phyloP scores from a whole-genome alignment of 495 filamentous ascomycete genomes.

The Hypoxylon lenormandii region DNA sequence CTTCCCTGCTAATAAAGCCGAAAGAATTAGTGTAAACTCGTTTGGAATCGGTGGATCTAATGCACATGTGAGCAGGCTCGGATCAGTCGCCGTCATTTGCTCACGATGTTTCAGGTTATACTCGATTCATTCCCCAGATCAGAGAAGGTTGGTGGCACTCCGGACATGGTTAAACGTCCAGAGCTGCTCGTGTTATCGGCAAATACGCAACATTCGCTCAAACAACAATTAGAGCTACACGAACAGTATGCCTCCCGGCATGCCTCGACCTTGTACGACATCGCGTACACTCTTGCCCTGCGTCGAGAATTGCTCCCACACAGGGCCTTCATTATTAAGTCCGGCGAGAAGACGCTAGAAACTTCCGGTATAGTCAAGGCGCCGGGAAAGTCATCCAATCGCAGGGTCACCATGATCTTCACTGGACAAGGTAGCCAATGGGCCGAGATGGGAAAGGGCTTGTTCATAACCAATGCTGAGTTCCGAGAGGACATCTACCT shows the following conservation, averaged over 20 bases:
- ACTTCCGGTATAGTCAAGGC: conserved; percentile 23
- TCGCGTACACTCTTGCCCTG: conserved; percentile 52
- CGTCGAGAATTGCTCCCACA: conserved; percentile 47
- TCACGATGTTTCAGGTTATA: conserved; percentile 41
- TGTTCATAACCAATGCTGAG: conserved; percentile 45
- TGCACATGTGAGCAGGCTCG: conserved; percentile 52
- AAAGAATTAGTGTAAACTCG: conserved; percentile 57
- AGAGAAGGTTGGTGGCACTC: neutral
- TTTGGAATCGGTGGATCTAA: conserved; percentile 66
- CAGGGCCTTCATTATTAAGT: conserved; percentile 46
- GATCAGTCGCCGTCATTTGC: neutral
- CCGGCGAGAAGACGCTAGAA: conserved; percentile 22
- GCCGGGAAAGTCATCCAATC: conserved; percentile 22
- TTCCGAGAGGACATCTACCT: conserved; percentile 44
- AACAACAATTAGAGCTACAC: conserved; percentile 27
- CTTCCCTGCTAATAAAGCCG: conserved; percentile 39
- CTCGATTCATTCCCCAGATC: conserved; percentile 49
- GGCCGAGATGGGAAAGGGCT: conserved; percentile 63
- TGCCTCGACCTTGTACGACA: conserved; percentile 20
- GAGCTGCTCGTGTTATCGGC: conserved; percentile 46
- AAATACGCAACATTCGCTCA: conserved; percentile 38
- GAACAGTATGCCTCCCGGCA: conserved; percentile 32
- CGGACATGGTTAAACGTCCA: conserved; percentile 9
- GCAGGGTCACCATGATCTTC: conserved; percentile 52
- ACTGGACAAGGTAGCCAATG: conserved; percentile 62